Base-by-base conservation (phyloP, 345 rosid species). In the Raphanus raphanistrum region DNA sequence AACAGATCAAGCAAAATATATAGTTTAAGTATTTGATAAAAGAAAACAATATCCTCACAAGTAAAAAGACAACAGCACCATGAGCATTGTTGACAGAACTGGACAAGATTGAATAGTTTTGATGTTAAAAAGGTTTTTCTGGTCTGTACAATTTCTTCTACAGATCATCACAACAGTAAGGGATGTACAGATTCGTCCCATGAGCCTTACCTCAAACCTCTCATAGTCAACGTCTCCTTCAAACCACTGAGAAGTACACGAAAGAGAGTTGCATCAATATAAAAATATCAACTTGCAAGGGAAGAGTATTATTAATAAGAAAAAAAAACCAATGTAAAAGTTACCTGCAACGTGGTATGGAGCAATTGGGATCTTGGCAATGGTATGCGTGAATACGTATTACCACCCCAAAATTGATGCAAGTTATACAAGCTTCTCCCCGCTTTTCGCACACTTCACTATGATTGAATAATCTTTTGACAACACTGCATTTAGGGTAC, bases 271-370 rank as follows among this genome's bases (percentile, higher is more conserved):
- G 48, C 50, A 79, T 66, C 69, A 48, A 68, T 33, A 7, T 71
- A 32, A 72, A 27, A 9, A 13, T 0, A 32, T 7, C 7, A 48
- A 66, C 64, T 35, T 48, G 57, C 59, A 59, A 45, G 59, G 28
- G 17, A 57, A 10, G 60, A 63, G 55, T 7, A 6, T 45, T 31
- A 45, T 21, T 16, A 36, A 71, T 12, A 29, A 35, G 31, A 66
- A 65, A 9, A 28, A 28, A 15, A 45, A 43, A 43, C 21, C 9
- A 55, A 64, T 3, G n/a, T 48, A 54, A 64, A 71, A 68, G 58
- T 12, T 62, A 89, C 93, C 81, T 74, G 88, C 93, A 89, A 21
- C 78, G 80, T 0, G 85, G 87, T 43, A 86, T 32, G 13, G 12
- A 0, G 72, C 92, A 86, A 33, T 48, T 64, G 3, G 71, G 35